Evolutionary conservation across 1,284 basidiomycete species (phyloP).

Genomic region (Marasmius fiardii): DNA sequence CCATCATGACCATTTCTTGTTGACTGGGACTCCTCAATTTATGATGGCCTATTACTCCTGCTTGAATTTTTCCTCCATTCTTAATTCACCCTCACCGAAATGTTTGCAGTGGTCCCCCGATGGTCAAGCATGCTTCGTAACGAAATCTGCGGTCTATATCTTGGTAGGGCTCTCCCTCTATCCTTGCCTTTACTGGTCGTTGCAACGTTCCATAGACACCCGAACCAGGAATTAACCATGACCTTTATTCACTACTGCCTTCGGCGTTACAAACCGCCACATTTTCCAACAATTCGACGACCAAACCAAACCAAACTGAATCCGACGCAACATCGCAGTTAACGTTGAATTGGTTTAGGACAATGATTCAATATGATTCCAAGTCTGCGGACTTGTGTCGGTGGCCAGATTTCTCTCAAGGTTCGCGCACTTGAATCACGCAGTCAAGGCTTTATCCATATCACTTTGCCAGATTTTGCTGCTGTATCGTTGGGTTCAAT

Average conservation of each 20-base stretch:
- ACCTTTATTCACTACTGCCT: constrained; percentile 41
- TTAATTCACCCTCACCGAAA: constrained; percentile 51
- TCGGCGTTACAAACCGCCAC: constrained; percentile 15
- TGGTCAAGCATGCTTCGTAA: constrained; percentile 63
- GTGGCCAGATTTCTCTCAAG: constrained; percentile 67
- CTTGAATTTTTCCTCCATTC: constrained; percentile 53
- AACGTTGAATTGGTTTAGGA: constrained; percentile 62
- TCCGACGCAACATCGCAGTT: constrained; percentile 25
- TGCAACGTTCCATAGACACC: constrained; percentile 54
- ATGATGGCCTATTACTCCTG: constrained; percentile 31
- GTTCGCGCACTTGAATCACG: constrained; percentile 31
- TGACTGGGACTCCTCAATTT: neutral
- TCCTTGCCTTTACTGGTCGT: neutral
- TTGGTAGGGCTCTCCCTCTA: constrained; percentile 41
- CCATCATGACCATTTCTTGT: too few species aligned
- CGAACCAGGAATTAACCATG: constrained; percentile 63
- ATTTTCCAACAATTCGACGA: neutral
- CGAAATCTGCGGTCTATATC: constrained; percentile 63
- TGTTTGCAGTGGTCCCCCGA: constrained; percentile 72
- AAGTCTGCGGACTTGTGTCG: constrained; percentile 31
- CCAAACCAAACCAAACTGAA: constrained; percentile 15
- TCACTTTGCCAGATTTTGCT: constrained; percentile 47
- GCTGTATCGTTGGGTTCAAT: constrained; percentile 65
- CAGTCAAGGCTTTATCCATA: neutral
- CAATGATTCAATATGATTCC: constrained; percentile 54